Base-by-base conservation (phyloP, 257 asterid genomes). In the Penstemon eatonii region DNA sequence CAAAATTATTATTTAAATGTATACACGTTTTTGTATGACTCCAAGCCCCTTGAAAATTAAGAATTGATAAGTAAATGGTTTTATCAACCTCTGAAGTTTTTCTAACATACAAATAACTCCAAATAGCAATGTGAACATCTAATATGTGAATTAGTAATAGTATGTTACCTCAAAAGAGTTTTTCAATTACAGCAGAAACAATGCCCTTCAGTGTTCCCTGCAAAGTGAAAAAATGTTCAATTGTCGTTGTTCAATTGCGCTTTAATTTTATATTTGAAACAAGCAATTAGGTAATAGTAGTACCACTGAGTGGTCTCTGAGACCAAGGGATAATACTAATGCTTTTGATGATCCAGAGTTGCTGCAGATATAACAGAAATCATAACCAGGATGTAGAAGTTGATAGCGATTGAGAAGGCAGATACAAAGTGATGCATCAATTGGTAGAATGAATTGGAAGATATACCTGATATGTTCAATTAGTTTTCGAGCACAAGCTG, bases 271-370 rank as follows among this genome's bases (percentile, higher is more conserved):
- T 4, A 55, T 36, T 38, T 38, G 5, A 25, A 33, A 42, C 8
- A 60, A 63, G 36, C 70, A 8, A 55, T 19, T 7, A 53, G 41
- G 50, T 3, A 52, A 13, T 25, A 25, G 33, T 45, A 69, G 42
- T 85, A 92, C 98, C 95, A 66, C 52, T 19, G 98, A 88, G 79
- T 93, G 96, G 67, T 88, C 91, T 75, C 77, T 86, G 53, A 93
- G 88, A 65, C 98, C 98, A 67, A 90, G 95, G 66, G 96, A 83
- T 54, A 93, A 79, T 50, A 93, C 93, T 75, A 93, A 70, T 51
- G 94, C 74, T 70, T 79, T 90, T 1, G 96, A 75, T 25, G 93
- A 90, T 73, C 95, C 96, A 15, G 85, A 60, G 60, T 76, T 76
- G 80, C 96, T 88, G 91, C 80, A 69, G n/a, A 63, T 25, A 74